Base-by-base conservation (phyloP, 208 protist genomes). In the Trypanosoma vivax region DNA sequence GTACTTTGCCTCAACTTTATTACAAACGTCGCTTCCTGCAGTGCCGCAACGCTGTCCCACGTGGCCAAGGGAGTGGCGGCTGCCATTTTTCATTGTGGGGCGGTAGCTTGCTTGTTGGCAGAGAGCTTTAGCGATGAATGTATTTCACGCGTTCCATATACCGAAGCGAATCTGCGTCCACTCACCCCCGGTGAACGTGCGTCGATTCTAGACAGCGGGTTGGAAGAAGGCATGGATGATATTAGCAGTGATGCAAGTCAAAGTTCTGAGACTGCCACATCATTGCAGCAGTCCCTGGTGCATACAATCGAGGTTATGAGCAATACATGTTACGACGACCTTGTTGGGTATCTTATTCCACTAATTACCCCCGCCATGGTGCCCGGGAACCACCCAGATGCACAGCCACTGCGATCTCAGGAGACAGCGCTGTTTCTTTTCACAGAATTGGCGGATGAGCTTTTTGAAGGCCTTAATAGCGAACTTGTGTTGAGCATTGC, bases 401-500 rank as follows among this genome's bases (percentile, higher is more conserved):
- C 35, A 18, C 37, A 40, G 30, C 38, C 49, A n/a, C 23, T 19
- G 39, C 37, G 39, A 10, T 3, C 21, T 10, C 43, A 60, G 21
- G 73, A 81, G 46, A 42, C 42, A 18, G 46, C 63, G 0, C 54
- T 85, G 19, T 81, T 85, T 67, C 18, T 81, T 3, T 42, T 58
- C 28, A 49, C 62, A 25, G 61, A 73, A 33, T 16, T 70, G 9
- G 35, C 76, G 9, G 72, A 76, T 4, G 49, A 63, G 25, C 18
- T 64, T 5, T 65, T 84, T 33, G 58, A 55, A 28, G 31, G 16
- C 38, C 42, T 68, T 50, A 19, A 61, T 37, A 14, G 5, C 21
- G 34, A 18, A 2, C 61, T 58, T 35, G 10, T 60, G 11, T 5
- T n/a, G 45, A 33, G 24, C 34, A 39, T 68, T 7, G 16, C 21